Evolutionary conservation across 371 early-diverging fungal species (phyloP), one percentile per base, ranked within the genome.

Genomic region (Thermomucor indicae-seudaticae): DNA sequence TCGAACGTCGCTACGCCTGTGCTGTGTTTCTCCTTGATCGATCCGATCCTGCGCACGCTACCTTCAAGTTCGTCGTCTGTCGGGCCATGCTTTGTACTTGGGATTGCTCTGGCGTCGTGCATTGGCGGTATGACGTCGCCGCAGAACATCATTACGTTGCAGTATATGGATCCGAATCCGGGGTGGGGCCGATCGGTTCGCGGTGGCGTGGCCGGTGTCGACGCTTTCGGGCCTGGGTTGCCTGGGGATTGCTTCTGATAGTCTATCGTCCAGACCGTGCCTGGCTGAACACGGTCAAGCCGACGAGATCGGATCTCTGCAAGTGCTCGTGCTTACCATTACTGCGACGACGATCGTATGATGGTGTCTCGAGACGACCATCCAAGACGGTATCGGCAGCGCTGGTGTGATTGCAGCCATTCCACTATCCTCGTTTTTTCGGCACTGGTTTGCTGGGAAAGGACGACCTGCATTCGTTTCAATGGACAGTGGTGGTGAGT

Each of bases 111-210:
- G 42, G 93, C 96, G 6, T 85, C 93, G 29, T 94, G 96, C 50
- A 84, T 97, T 25, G 97, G 96, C 40, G 96, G 96, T 29, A 96
- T 96, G 97, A 91, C 93, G 0, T 89, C 93, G n/a, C 97, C 97
- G 4, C 97, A 97, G 59, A 96, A 96, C 71, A 84, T 86, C 44
- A 83, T 96, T 40, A 85, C 96, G 11, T 70, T 97, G 42, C 77
- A 80, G 62, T 84, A 83, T 54, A 93, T 96, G 91, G 55, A 77
- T 22, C 95, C 95, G 6, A 63, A 82, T 6, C 92, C 93, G 3
- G 82, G 91, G 39, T 93, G 93, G 93, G 61, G 83, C 51, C 77
- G 89, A 57, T 93, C n/a, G 93, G 93, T 90, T 93, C 49, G 65
- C 71, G 2, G 81, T 85, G 19, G 79, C 92, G 1, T 60, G 92